A percentile compares a stretch with the other conserved stretches of the same genome.
phyloP scores from a whole-genome alignment of 1,139 yeast genomes.

The Geotrichum citri-aurantii region DNA sequence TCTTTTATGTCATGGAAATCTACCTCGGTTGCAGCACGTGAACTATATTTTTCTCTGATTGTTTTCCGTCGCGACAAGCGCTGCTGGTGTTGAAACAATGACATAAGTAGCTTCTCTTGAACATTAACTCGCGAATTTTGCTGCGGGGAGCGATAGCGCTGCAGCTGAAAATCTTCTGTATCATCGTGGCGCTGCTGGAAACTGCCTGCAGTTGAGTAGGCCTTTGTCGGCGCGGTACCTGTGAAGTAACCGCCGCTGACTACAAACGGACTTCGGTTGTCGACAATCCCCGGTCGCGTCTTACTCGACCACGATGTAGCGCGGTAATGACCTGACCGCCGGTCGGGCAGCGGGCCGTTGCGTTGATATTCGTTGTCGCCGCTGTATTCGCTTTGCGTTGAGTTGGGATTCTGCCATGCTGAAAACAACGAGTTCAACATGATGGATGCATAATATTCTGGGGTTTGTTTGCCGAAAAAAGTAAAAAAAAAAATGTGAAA shows the following conservation, averaged over 20 bases:
- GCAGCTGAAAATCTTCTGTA: neutral
- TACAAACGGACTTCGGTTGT: neutral
- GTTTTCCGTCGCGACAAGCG: slow-evolving; percentile 3
- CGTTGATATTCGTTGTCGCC: neutral
- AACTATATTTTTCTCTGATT: slow-evolving; percentile 1
- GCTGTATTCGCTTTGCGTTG: slow-evolving; percentile 9
- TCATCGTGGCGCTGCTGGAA: neutral
- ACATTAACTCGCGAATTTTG: slow-evolving; percentile 1
- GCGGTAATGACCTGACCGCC: neutral
- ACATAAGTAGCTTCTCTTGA: slow-evolving; percentile 15
- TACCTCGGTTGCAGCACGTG: slow-evolving; percentile 17
- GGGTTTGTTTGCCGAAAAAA: neutral
- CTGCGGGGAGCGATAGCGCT: neutral
- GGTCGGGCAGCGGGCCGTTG: neutral
- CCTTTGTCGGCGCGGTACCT: neutral
- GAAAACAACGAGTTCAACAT: slow-evolving; percentile 5
- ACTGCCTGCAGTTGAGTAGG: slow-evolving; percentile 13
- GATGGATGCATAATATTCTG: neutral
- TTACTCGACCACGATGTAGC: neutral
- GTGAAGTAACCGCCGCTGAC: slow-evolving; percentile 2
- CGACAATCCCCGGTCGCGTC: neutral
- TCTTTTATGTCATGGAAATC: slow-evolving; percentile 8
- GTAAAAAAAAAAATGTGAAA: neutral
- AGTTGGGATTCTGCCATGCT: slow-evolving; percentile 7
- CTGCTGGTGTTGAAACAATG: slow-evolving; percentile 15